A percentile compares a stretch with the other conserved stretches of the same genome.
These are phyloP conservation scores for Cercospora sesami DNA, from an alignment of 2,329 filamentous ascomycete genomes.

Conservation along the genomic window DNA sequence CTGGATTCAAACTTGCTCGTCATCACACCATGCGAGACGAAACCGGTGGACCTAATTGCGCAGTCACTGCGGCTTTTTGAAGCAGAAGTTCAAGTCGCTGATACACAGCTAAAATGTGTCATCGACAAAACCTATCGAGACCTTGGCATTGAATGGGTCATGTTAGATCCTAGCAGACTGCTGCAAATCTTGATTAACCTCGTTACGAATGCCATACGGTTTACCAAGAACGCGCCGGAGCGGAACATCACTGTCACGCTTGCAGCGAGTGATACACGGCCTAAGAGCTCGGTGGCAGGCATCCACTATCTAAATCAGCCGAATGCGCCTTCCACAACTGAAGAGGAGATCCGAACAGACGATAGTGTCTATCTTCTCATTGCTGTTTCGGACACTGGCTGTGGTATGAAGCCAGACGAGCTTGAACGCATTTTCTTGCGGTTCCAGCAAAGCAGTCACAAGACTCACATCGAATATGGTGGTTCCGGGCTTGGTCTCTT, in stretches of 20 bases:
- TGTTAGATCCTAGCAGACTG: constrained; percentile 29
- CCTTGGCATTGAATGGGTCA: constrained; percentile 19
- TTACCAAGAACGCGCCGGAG: constrained; percentile 25
- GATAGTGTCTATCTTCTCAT: constrained; percentile 35
- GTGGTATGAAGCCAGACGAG: constrained; percentile 43
- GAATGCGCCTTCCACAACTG: not conserved
- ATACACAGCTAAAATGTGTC: constrained; percentile 34
- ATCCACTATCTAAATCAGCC: constrained; percentile 9
- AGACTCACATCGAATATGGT: constrained; percentile 68
- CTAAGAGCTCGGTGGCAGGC: constrained; percentile 6
- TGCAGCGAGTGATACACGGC: constrained; percentile 14
- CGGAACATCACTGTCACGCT: constrained; percentile 39
- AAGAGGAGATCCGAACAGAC: constrained; percentile 28
- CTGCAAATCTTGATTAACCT: constrained; percentile 31
- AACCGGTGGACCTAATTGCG: constrained; percentile 38
- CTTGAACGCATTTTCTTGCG: constrained; percentile 60
- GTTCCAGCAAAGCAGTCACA: constrained; percentile 67
- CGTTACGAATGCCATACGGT: constrained; percentile 20
- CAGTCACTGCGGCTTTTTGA: constrained; percentile 44
- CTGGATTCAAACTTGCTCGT: constrained; percentile 37
- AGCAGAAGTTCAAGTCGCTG: constrained; percentile 40
- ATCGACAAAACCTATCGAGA: constrained; percentile 15
- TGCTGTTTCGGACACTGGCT: constrained; percentile 43
- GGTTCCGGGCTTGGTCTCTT: constrained; percentile 70
- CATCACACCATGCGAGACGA: constrained; percentile 41